Conservation (phyloP, 805 yeast species). For the Ascoidea rubescens region DNA sequence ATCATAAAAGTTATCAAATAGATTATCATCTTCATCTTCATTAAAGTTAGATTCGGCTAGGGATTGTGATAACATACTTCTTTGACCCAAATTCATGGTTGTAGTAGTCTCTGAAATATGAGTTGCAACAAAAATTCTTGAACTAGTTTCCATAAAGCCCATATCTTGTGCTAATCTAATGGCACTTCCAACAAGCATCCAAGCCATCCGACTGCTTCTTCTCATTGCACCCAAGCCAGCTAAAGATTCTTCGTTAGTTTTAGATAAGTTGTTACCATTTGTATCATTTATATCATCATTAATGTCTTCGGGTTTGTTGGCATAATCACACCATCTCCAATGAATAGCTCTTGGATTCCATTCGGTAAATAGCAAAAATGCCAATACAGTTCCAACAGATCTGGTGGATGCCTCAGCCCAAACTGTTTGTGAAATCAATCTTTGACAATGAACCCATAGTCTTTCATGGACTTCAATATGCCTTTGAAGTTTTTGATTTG, state of each 20-base stretch:
- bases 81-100: conserved; percentile 67
- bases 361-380: conserved; percentile 76
- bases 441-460: conserved; percentile 75
- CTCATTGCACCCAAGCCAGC: conserved; percentile 79
- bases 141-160: conserved; percentile 62
- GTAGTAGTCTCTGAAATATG: conserved; percentile 75
- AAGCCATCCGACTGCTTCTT: conserved; percentile 79
- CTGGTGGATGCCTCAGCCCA: conserved; percentile 92
- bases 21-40: conserved; percentile 20
- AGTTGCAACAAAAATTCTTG: conserved; percentile 68
- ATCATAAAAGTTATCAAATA: conserved; percentile 6
- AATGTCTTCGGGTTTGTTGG: conserved; percentile 39
- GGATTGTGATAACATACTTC: conserved; percentile 66
- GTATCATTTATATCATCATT: conserved; percentile 11
- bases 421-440: conserved; percentile 68
- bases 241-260: conserved; percentile 28
- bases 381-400: conserved; percentile 74
- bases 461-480: conserved; percentile 61
- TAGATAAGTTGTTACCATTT: conserved; percentile 9
- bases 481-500: conserved; percentile 10
- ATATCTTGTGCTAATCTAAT: conserved; percentile 78
- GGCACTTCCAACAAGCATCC: conserved; percentile 87
- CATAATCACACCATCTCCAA: conserved; percentile 78
- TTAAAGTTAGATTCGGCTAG: conserved; percentile 52
- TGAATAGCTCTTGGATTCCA: conserved; percentile 96